Percentiles rank a stretch among this genome's conserved stretches.
phyloP scores from a whole-genome alignment of 768 basidiomycete genomes.

The Russula compacta region DNA sequence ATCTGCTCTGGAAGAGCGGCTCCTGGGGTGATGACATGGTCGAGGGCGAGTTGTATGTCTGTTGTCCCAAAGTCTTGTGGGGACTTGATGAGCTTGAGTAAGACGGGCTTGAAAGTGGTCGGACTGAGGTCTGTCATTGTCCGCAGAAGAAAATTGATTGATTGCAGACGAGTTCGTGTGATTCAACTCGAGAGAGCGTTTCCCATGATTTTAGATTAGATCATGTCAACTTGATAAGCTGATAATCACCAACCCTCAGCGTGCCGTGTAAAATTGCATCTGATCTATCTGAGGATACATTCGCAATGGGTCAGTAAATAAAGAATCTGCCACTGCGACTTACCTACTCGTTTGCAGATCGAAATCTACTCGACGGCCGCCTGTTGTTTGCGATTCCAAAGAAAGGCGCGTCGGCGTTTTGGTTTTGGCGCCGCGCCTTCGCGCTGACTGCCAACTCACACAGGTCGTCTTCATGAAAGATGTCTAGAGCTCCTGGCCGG shows the following conservation, averaged over 20 bases:
- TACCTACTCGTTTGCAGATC: constrained; percentile 33
- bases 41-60: constrained; percentile 65
- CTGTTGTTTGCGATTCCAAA: constrained; percentile 94
- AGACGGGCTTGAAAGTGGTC: constrained; percentile 63
- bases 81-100: constrained; percentile 69
- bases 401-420: constrained; percentile 55
- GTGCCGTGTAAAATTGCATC: neutral
- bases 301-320: constrained; percentile 3
- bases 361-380: constrained; percentile 76
- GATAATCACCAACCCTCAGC: neutral
- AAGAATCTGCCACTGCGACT: no score
- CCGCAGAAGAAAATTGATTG: no score
- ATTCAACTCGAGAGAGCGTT: no score
- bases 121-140: constrained; percentile 21
- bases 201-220: neutral
- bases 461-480: constrained; percentile 86
- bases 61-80: constrained; percentile 74
- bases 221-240: neutral
- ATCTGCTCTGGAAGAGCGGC: constrained; percentile 63
- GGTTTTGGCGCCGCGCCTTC: neutral
- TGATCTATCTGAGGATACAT: neutral
- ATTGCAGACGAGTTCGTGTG: no score
- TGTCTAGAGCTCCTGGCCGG: constrained; percentile 79
- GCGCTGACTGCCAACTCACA: neutral
- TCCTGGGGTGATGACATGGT: constrained; percentile 63